Base-by-base conservation (phyloP, 331 rosid species). In the Prunus yedoensis region DNA sequence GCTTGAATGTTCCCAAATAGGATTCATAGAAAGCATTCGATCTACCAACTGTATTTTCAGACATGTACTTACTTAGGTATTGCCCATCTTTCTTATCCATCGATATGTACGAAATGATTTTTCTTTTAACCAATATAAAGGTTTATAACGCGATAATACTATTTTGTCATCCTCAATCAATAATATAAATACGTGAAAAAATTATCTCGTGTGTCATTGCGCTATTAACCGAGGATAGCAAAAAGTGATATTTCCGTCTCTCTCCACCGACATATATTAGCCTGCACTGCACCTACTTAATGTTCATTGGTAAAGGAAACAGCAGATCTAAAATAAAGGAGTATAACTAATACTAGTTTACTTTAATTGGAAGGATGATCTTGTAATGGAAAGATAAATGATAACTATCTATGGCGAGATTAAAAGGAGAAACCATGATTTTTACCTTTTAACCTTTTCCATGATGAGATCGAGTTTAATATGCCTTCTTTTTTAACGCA, bases 151-250 rank as follows among this genome's bases (percentile, higher is more conserved):
- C 2, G 27, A 25, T 25, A 25, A 25, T 25, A 1, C 27, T 25
- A 25, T 1, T 25, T 25, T 25, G 27, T 25, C 27, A 25, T 25
- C 27, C 2, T 25, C 27, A 25, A 25, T 25, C 27, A 25, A 25
- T 25, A 25, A 25, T 25, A 25, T 25, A 25, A 1, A 35, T 0
- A 35, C 0, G 8, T 35, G 1, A 35, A 35, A 5, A 35, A 35
- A 35, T 1, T 35, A 35, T 35, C 0, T 1, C 0, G 0, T 0
- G 0, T 1, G 1, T 35, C 8, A 35, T 35, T 35, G 8, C 1
- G 2, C 8, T 6, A 5, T 35, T 5, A 6, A 0, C 0, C 0
- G 1, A 1, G 0, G 1, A 5, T 35, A 35, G 1, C 8, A 5
- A 35, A 35, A 35, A 5, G 5, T 5, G 1, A 35, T 35, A 35